Base-by-base conservation (phyloP, 345 rosid species). In the Lepidium aucheri region DNA sequence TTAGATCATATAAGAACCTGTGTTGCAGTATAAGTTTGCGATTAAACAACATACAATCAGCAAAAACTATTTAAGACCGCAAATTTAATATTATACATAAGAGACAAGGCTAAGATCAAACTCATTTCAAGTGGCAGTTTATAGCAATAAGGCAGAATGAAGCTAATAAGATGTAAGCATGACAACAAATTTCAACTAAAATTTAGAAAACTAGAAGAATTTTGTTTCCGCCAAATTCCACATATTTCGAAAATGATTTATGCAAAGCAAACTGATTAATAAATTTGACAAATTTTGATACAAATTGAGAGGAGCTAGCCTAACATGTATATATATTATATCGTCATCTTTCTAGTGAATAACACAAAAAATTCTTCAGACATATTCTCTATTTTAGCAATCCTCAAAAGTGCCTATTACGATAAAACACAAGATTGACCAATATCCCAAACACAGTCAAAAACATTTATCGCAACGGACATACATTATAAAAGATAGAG, bases 1-100 rank as follows among this genome's bases (percentile, higher is more conserved):
- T 72, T 72, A 35, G 86, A 69, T 34, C 93, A 87, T 7, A 89
- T 76, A 0, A 91, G 82, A 63, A 79, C 72, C 96, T 88, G 67
- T 18, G 43, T 38, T 53, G 8, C 9, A 54, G 4, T 32, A 12
- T 24, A 44, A 67, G 9, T 13, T 43, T 10, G 28, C 8, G 11
- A 20, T 43, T 49, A 49, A 26, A 26, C 30, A 26, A 26, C 30
- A 26, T 26, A 57, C 35, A 30, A 10, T 15, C 50, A 45, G 53
- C 11, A 4, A 61, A 50, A 24, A 28, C 18, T 10, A 11, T 11
- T 51, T 28, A 18, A 28, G 53, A 66, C 34, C 35, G 14, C 60
- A 52, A 58, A 11, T 24, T 14, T 38, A 15, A n/a, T 12, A 65
- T 15, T 60, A 15, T 8, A n/a, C 43, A 32, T 44, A 16, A 43